Evolutionary conservation across 108 stramenopile species (phyloP).

Genomic region (Conticribra weissflogii): DNA sequence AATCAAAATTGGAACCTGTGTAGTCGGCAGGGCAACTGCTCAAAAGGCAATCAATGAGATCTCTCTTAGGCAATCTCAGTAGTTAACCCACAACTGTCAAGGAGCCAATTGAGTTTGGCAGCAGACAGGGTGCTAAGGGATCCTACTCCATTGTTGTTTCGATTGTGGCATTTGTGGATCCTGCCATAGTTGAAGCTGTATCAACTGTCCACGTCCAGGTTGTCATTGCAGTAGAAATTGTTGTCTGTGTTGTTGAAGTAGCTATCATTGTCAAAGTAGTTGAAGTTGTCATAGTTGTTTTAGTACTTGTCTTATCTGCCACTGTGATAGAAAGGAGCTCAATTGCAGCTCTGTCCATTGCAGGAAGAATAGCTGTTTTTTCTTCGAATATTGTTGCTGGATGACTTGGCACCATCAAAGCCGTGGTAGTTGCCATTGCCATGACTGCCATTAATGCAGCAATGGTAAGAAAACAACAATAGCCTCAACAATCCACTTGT

Average conservation of each 20-base stretch:
- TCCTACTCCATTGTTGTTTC: background rate
- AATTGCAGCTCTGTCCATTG: no score
- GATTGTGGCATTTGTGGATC: background rate
- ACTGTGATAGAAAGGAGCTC: background rate
- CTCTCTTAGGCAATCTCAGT: conserved; percentile 77
- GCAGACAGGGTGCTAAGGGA: conserved; percentile 50
- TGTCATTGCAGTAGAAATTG: conserved; percentile 3
- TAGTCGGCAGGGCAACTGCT: background rate
- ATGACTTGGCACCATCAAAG: no score
- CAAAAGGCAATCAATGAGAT: conserved; percentile 61
- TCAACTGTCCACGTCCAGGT: conserved; percentile 2
- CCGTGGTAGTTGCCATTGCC: no score
- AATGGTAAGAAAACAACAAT: no score
- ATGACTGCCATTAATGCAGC: no score
- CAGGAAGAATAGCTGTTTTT: no score
- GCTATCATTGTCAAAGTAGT: background rate
- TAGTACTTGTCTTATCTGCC: background rate
- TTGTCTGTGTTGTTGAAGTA: background rate
- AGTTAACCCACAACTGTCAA: conserved; percentile 74
- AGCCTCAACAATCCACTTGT: no score
- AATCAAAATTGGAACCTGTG: background rate
- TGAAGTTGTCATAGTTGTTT: background rate
- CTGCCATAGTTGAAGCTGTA: background rate
- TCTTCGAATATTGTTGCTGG: no score
- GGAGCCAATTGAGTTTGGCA: conserved; percentile 66